A percentile compares a stretch with the other conserved stretches of the same genome.
Evolutionary conservation across 108 stramenopile species (phyloP).

Genomic region (Fragilaria radians): DNA sequence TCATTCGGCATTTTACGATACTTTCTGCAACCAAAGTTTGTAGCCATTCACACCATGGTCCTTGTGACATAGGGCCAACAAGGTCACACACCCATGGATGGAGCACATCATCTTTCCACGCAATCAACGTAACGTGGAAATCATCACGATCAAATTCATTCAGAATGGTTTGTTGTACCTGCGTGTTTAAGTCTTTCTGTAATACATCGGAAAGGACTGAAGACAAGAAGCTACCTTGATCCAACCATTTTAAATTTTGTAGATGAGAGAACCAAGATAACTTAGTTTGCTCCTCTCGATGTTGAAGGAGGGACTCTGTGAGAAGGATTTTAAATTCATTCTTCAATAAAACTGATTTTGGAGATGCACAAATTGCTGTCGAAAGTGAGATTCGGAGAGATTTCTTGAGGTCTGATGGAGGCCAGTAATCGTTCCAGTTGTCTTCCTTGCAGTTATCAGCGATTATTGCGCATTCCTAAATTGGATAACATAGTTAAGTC

Average conservation of each 20-base stretch:
- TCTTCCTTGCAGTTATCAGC: conserved; percentile 2
- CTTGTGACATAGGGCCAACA: conserved; percentile 24
- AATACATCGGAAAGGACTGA: conserved; percentile 39
- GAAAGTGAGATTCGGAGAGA: conserved; percentile 42
- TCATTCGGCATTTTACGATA: conserved; percentile 47
- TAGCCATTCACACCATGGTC: conserved; percentile 41
- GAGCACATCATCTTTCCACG: conserved; percentile 43
- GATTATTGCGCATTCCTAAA: too few relatives aligned
- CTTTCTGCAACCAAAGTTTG: conserved; percentile 45
- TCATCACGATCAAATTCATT: conserved; percentile 44
- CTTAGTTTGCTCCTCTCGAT: conserved; percentile 28
- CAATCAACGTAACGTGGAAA: conserved; percentile 28
- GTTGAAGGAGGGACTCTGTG: conserved; percentile 23
- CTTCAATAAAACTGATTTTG: conserved; percentile 28
- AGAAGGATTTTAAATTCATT: conserved; percentile 39
- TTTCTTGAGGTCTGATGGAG: conserved; percentile 27
- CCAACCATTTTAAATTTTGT: conserved; percentile 49
- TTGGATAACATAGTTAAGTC: not conserved
- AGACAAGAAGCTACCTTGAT: conserved; percentile 26
- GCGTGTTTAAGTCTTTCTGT: conserved; percentile 26
- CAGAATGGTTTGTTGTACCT: conserved; percentile 31
- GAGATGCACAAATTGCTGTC: conserved; percentile 44
- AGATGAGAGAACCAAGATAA: conserved; percentile 30
- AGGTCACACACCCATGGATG: conserved; percentile 36
- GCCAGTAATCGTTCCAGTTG: not conserved